Base-by-base conservation (phyloP, 2,329 filamentous ascomycete species). In the Colletotrichum musae region DNA sequence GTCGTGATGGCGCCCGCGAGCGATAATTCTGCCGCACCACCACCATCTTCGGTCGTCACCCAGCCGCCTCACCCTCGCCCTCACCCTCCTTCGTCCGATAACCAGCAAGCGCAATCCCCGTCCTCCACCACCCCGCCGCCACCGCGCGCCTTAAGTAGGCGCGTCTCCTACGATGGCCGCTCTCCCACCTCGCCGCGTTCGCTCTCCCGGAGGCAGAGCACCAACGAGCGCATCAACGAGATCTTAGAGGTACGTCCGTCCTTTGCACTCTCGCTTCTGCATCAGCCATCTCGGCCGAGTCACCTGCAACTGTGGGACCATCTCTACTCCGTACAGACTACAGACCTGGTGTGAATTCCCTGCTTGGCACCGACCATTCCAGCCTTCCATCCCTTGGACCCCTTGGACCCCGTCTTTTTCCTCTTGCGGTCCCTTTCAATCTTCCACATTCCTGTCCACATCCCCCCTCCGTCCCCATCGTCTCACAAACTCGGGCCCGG, bases 181-280 rank as follows among this genome's bases (percentile, higher is more conserved):
- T 57, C 67, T 21, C 57, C 45, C 48, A 57, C 62, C 9, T 64
- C 65, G 32, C 41, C 63, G 39, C 63, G 59, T 36, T 63, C 68
- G 7, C 54, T 56, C 13, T 57, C 70, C 18, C 58, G 63, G 48
- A 71, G 68, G 18, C 68, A 68, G 57, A 70, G 81, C 28, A 79
- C 77, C 9, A 79, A 77, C 68, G 81, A 81, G 64, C 83, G 83
- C 60, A 79, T 86, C 71, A 79, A 80, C 70, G 80, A 81, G 67
- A 85, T 86, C 63, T 79, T 86, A 65, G 80, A 86, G 80, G 84
- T 86, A 75, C 74, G 82, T 75, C 36, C 36, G 18, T 51, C 5
- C 39, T 52, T 28, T 60, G 24, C 16, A 24, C 24, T 61, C 24
- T 52, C 59, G 61, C 66, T 48, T 54, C 24, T 41, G 62, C 48